A percentile compares a stretch with the other conserved stretches of the same genome.
Evolutionary conservation across 768 basidiomycete species (phyloP).

Genomic region (Cubamyces sp.): DNA sequence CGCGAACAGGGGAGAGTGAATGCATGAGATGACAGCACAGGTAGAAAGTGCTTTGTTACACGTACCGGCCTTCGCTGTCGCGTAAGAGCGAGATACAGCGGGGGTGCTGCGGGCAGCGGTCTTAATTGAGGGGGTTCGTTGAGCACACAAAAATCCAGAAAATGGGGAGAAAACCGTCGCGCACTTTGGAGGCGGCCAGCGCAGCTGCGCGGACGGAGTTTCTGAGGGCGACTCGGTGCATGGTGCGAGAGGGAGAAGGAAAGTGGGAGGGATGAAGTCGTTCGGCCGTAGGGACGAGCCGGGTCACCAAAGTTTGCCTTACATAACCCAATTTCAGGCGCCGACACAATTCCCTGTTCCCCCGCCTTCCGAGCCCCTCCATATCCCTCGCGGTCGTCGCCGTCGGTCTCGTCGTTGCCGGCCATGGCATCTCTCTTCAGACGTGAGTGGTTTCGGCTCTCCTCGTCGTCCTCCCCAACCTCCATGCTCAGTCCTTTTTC

Average conservation of each 20-base stretch:
- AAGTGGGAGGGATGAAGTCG: slow-evolving; percentile 33
- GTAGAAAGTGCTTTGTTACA: slow-evolving; percentile 8
- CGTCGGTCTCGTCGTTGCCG: slow-evolving; percentile 13
- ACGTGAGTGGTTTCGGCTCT: slow-evolving; percentile 27
- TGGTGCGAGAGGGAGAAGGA: slow-evolving; percentile 57
- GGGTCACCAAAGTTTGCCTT: slow-evolving; percentile 30
- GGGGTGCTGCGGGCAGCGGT: slow-evolving; percentile 49
- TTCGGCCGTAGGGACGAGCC: slow-evolving; percentile 31
- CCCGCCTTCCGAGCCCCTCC: slow-evolving; percentile 23
- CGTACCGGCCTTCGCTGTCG: slow-evolving; percentile 97
- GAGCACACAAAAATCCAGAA: slow-evolving; percentile 24
- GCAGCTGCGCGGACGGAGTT: slow-evolving; percentile 81
- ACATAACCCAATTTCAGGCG: slow-evolving; percentile 30
- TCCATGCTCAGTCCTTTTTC: neutral
- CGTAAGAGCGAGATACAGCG: slow-evolving; percentile 81
- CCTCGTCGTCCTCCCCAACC: slow-evolving; percentile 3
- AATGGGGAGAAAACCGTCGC: slow-evolving; percentile 25
- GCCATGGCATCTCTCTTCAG: slow-evolving; percentile 35
- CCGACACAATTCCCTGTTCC: slow-evolving; percentile 32
- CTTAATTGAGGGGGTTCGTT: slow-evolving; percentile 31
- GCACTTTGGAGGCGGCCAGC: slow-evolving; percentile 70
- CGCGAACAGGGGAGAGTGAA: slow-evolving; percentile 11
- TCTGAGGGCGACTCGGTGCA: slow-evolving; percentile 87
- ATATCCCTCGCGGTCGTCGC: slow-evolving; percentile 20
- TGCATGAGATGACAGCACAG: slow-evolving; percentile 27